Percentiles rank a stretch among this genome's conserved stretches.
phyloP scores from a whole-genome alignment of 2,329 filamentous ascomycete species.

The Tolypocladium nubicola region DNA sequence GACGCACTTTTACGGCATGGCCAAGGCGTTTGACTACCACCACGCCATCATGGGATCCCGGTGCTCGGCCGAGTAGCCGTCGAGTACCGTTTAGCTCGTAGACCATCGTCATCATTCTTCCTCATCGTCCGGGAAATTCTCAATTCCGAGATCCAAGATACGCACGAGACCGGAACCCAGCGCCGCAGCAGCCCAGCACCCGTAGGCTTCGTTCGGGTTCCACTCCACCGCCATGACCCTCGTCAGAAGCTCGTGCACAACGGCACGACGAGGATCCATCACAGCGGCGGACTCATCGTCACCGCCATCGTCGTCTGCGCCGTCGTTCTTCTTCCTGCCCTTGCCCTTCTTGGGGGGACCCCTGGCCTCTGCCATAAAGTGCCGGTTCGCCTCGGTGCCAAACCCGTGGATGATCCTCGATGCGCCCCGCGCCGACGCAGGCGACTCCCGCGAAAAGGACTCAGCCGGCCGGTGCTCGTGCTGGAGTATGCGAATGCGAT shows the following conservation, averaged over 20 bases:
- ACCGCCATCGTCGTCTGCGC: slow-evolving; percentile 15
- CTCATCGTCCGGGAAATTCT: slow-evolving; percentile 12
- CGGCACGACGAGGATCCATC: slow-evolving; percentile 29
- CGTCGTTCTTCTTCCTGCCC: slow-evolving; percentile 20
- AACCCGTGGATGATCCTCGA: slow-evolving; percentile 43
- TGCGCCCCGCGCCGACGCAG: slow-evolving; percentile 28
- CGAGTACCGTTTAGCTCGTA: slow-evolving; percentile 2
- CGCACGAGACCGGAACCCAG: slow-evolving; percentile 57
- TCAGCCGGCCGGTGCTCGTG: slow-evolving; percentile 38
- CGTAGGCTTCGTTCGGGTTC: slow-evolving; percentile 57
- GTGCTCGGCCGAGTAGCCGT: slow-evolving; percentile 24
- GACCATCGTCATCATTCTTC: slow-evolving; percentile 1
- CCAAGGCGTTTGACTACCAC: slow-evolving; percentile 78
- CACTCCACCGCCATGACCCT: slow-evolving; percentile 52
- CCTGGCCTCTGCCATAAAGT: slow-evolving; percentile 30
- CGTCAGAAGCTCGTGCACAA: slow-evolving; percentile 52
- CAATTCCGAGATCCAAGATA: slow-evolving; percentile 53
- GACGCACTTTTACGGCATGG: slow-evolving; percentile 70
- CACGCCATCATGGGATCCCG: slow-evolving; percentile 49
- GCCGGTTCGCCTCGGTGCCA: slow-evolving; percentile 36
- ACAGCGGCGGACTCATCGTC: slow-evolving; percentile 20
- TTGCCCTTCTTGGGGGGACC: slow-evolving; percentile 24
- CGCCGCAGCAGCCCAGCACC: slow-evolving; percentile 56
- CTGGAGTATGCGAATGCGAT: slow-evolving; percentile 34
- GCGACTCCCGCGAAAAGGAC: slow-evolving; percentile 16